Base-by-base conservation (phyloP, 148 eudicot genomes). In the Spergularia bocconei region DNA sequence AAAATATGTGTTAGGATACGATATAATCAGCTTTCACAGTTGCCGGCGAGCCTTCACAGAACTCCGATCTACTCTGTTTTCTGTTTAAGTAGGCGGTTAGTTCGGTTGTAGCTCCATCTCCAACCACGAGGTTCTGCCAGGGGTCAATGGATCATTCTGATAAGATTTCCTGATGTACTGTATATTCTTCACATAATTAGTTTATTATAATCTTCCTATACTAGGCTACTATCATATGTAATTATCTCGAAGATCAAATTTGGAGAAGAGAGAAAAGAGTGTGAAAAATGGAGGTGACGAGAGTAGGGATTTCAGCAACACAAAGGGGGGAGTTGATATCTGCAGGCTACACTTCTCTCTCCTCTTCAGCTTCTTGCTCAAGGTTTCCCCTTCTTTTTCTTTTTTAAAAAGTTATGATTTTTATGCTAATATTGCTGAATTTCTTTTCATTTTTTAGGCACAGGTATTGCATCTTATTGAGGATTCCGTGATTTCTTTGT, bases 341-440 rank as follows among this genome's bases (percentile, higher is more conserved):
- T 15, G 88, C 92, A 6, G 98, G 98, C 79, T 89, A 91, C 83
- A 80, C 91, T 82, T 82, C 91, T 82, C 75, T 91, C 76, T 79
- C 88, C 52, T 89, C 98, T 51, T 72, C 75, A 84, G 62, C 67
- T 75, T 44, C 90, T 91, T 20, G 87, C 94, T 63, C 81, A 67
- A 82, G 98, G 98, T 93, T 75, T 11, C 57, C 3, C 36, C 36
- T 29, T 29, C 36, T n/a, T 6, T 39, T 38, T 65, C 17, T 14
- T 48, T 33, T 74, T 14, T 0, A n/a, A 47, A 63, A 15, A 11
- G 1, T 47, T 54, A 55, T 13, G 3, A 4, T 12, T 21, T 25
- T n/a, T 3, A 29, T 52, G 8, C 12, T 4, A 17, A 17, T 47
- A 0, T 16, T 64, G 13, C 63, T 72, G 29, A 12, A 10, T 13